These are phyloP conservation scores for Ceratocystiopsis brevicomis DNA, from an alignment of 2,329 filamentous ascomycete species.

Conservation along the genomic window DNA sequence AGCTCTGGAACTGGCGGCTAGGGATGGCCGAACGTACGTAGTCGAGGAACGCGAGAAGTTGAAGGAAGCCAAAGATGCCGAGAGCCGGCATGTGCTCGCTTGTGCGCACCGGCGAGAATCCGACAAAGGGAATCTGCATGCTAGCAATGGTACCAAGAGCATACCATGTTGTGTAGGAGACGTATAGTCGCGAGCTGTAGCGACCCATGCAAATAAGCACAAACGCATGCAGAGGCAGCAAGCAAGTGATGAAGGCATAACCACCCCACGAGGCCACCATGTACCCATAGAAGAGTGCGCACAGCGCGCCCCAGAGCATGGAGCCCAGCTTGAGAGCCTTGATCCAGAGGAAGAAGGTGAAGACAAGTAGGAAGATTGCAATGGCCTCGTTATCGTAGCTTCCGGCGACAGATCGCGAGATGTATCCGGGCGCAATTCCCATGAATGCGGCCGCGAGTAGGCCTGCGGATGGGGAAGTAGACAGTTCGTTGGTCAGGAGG, in stretches of 20 bases:
- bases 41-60: conserved; percentile 81
- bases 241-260: conserved; percentile 97
- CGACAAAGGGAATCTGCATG: conserved; percentile 99
- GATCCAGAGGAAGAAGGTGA: conserved; percentile 98
- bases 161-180: conserved; percentile 97
- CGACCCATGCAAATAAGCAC: conserved; percentile 92
- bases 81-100: conserved; percentile 97
- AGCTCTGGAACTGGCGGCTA: conserved; percentile 82
- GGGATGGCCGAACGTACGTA: conserved; percentile 78
- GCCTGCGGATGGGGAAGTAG: conserved; percentile 81
- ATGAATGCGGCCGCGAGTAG: conserved; percentile 90
- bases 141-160: conserved; percentile 86
- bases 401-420: conserved; percentile 90
- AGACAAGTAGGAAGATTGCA: conserved; percentile 94
- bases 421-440: conserved; percentile 94
- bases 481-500: conserved; percentile 93
- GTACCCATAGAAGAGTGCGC: conserved; percentile 95
- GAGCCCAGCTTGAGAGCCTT: conserved; percentile 94
- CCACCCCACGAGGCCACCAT: conserved; percentile 99
- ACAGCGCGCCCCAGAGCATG: conserved; percentile 87
- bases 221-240: conserved; percentile 85
- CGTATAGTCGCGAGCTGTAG: conserved; percentile 84
- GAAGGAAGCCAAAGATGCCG: conserved; percentile 86
- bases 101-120: conserved; percentile 87
- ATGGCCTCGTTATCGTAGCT: conserved; percentile 98